Conservation (phyloP, 306 rosid species). For the Cucurbita argyrosperma region DNA sequence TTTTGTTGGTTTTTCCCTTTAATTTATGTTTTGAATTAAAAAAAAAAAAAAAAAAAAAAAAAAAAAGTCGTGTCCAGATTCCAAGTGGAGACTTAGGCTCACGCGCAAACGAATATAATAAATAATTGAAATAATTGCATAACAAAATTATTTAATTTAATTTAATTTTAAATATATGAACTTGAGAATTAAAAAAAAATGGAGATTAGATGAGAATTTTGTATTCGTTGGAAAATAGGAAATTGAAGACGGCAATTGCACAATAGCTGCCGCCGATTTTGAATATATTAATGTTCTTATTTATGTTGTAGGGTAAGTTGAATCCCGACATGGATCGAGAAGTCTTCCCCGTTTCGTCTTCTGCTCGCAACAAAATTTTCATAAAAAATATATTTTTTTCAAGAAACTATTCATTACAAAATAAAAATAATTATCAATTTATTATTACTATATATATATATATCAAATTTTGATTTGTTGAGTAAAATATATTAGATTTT, state of each 20-base stretch:
- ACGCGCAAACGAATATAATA: not conserved
- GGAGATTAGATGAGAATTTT: not conserved
- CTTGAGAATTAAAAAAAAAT: not conserved
- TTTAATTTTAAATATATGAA: not conserved
- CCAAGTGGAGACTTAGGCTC: not conserved
- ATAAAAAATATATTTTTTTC: no score
- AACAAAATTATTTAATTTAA: not conserved
- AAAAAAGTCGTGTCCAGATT: no score
- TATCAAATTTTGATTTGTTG: no score
- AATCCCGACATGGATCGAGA: no score
- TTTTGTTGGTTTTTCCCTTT: constrained; percentile 2
- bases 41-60: not conserved
- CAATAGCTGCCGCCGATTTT: not conserved
- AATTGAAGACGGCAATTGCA: not conserved
- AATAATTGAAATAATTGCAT: not conserved
- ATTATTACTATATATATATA: not conserved
- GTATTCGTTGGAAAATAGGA: not conserved
- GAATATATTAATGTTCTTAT: not conserved
- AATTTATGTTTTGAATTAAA: not conserved
- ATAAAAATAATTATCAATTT: not conserved
- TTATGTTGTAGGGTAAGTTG: not conserved
- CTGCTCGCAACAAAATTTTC: no score
- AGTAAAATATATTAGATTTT: no score
- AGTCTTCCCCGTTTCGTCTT: no score
- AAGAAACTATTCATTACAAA: no score